phyloP scores from a whole-genome alignment of 2,329 filamentous ascomycete genomes.

The Diplocarpon rosae region DNA sequence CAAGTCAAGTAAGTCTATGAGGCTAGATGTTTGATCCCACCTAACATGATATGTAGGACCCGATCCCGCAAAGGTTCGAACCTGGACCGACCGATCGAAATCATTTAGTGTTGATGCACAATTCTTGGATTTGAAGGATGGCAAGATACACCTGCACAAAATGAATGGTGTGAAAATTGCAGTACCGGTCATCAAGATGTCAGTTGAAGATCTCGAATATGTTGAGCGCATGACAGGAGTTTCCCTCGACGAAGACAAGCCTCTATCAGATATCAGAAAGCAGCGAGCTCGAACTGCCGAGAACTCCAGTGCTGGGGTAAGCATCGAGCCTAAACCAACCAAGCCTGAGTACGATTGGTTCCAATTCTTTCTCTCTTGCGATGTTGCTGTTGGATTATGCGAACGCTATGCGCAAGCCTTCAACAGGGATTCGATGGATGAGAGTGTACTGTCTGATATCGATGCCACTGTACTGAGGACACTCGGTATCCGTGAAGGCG shows the following conservation, averaged over 20 bases:
- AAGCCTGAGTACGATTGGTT: slow-evolving; percentile 94
- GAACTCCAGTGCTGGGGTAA: slow-evolving; percentile 41
- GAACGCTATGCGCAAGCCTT: slow-evolving; percentile 91
- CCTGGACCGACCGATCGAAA: slow-evolving; percentile 90
- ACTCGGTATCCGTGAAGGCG: slow-evolving; percentile 87
- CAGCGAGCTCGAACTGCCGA: slow-evolving; percentile 20
- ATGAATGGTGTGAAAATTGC: slow-evolving; percentile 97
- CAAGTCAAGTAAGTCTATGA: slow-evolving; percentile 59
- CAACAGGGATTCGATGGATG: slow-evolving; percentile 85
- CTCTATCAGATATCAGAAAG: slow-evolving; percentile 68
- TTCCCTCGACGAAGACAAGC: slow-evolving; percentile 85
- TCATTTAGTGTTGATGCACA: slow-evolving; percentile 97
- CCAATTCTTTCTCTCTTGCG: slow-evolving; percentile 90
- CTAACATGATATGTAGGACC: slow-evolving; percentile 47
- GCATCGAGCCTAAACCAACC: slow-evolving; percentile 42
- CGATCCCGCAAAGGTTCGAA: slow-evolving; percentile 70
- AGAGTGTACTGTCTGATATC: slow-evolving; percentile 83
- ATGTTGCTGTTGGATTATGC: slow-evolving; percentile 84
- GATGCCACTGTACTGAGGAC: slow-evolving; percentile 73
- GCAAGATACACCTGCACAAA: slow-evolving; percentile 97
- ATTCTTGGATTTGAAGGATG: slow-evolving; percentile 86
- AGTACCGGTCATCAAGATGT: slow-evolving; percentile 92
- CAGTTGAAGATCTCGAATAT: slow-evolving; percentile 85
- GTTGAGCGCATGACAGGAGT: slow-evolving; percentile 81
- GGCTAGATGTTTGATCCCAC: neutral